A percentile compares a stretch with the other conserved stretches of the same genome.
Evolutionary conservation across 345 rosid genomes (phyloP).

Genomic region (Salix exigua): DNA sequence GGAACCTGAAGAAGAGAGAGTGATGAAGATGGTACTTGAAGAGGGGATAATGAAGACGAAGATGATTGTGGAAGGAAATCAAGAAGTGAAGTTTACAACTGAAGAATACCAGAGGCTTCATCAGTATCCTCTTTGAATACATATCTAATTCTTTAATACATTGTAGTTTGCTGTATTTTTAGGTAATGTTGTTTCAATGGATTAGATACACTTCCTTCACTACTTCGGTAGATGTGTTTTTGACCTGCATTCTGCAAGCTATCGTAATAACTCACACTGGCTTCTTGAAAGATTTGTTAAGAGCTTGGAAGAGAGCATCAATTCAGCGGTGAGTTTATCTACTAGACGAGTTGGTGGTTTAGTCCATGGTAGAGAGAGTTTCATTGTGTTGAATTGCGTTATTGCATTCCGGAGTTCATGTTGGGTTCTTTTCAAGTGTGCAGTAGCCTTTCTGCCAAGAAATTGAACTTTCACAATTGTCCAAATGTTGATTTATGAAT

Average conservation of each 20-base stretch:
- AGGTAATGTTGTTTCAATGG: background rate
- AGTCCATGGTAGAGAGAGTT: background rate
- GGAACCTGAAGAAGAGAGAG: background rate
- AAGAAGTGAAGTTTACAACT: slow-evolving; percentile 23
- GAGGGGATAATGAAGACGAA: slow-evolving; percentile 26
- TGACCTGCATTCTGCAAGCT: slow-evolving; percentile 12
- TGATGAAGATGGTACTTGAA: slow-evolving; percentile 12
- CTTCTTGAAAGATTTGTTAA: slow-evolving; percentile 21
- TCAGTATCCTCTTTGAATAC: slow-evolving; percentile 21
- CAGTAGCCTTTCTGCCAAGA: background rate
- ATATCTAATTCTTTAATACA: background rate
- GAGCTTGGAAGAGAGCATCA: slow-evolving; percentile 28
- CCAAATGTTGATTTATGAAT: background rate
- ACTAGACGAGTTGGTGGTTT: background rate
- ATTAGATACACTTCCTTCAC: slow-evolving; percentile 22
- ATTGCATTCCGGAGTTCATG: background rate
- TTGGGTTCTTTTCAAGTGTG: background rate
- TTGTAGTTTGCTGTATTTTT: background rate
- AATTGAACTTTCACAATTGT: background rate
- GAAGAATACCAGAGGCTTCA: slow-evolving; percentile 24
- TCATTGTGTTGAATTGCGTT: background rate
- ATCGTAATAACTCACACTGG: slow-evolving; percentile 8
- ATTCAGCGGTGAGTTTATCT: slow-evolving; percentile 12
- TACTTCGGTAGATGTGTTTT: slow-evolving; percentile 20
- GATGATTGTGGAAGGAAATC: slow-evolving; percentile 27